Conservation (phyloP, 2,329 filamentous ascomycete species). For the Alternaria consortialis region DNA sequence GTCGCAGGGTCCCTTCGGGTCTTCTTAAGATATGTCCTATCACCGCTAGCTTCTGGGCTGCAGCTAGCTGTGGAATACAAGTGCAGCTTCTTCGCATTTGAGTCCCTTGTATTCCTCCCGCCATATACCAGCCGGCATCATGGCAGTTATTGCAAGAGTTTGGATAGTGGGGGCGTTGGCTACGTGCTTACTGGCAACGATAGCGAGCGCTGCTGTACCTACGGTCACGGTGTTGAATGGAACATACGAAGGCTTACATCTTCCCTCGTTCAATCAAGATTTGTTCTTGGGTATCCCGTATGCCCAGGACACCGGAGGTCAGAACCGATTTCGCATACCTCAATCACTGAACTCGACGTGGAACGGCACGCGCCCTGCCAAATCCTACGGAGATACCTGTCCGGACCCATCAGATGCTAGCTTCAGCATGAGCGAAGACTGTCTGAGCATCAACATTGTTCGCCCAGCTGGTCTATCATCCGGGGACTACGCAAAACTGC, state of each 20-base stretch:
- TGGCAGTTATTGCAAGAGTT: conserved; percentile 25
- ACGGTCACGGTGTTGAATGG: conserved; percentile 46
- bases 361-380: conserved; percentile 51
- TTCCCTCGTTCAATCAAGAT: conserved; percentile 54
- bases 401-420: conserved; percentile 46
- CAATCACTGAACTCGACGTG: conserved; percentile 59
- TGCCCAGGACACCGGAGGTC: conserved; percentile 63
- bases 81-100: conserved; percentile 6
- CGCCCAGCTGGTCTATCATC: conserved; percentile 59
- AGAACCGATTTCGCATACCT: conserved; percentile 63
- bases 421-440: conserved; percentile 63
- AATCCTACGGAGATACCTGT: conserved; percentile 54
- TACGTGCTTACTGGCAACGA: conserved; percentile 22
- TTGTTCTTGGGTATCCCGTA: conserved; percentile 64
- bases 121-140: conserved; percentile 9
- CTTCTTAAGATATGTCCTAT: conserved; percentile 1
- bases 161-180: conserved; percentile 29
- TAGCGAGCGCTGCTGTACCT: conserved; percentile 29
- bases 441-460: conserved; percentile 69
- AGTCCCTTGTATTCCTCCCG: neutral
- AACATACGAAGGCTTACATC: conserved; percentile 46
- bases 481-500: conserved; percentile 56
- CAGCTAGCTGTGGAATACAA: conserved; percentile 25
- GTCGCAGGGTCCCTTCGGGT: conserved; percentile 7
- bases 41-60: conserved; percentile 2